A percentile compares a stretch with the other conserved stretches of the same genome.
Evolutionary conservation across 768 basidiomycete genomes (phyloP).

Genomic region (Pholiota microspora): DNA sequence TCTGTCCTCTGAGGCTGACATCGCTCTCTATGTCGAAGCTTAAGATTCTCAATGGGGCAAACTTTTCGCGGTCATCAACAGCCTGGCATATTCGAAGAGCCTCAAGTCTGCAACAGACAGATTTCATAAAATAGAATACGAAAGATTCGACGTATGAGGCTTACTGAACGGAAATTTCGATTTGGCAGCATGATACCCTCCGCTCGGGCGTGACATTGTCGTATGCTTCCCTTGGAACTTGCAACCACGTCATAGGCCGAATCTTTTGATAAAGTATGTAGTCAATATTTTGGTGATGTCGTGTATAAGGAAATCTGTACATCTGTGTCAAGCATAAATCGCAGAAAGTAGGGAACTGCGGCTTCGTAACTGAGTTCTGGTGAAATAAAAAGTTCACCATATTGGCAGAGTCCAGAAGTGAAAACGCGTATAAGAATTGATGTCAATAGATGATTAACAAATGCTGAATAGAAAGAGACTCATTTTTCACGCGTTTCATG

Average conservation of each 20-base stretch:
- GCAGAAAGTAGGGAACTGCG: constrained; percentile 78
- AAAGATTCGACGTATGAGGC: constrained; percentile 15
- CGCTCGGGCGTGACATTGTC: constrained; percentile 44
- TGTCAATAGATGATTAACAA: constrained; percentile 9
- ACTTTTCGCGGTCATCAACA: constrained; percentile 80
- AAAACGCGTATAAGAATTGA: constrained; percentile 44
- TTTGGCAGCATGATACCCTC: constrained; percentile 77
- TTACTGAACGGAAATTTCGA: constrained; percentile 75
- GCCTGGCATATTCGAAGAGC: constrained; percentile 80
- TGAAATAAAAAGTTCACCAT: constrained; percentile 50
- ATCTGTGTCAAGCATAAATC: constrained; percentile 95
- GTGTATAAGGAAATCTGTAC: constrained; percentile 34
- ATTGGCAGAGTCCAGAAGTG: constrained; percentile 66
- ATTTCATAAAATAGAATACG: not conserved
- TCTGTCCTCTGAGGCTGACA: constrained; percentile 64
- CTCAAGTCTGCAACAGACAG: constrained; percentile 68
- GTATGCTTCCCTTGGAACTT: constrained; percentile 76
- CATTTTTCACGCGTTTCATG: constrained; percentile 81
- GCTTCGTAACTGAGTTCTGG: constrained; percentile 77
- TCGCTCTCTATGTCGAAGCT: constrained; percentile 98
- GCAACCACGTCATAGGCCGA: constrained; percentile 95
- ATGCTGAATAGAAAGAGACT: constrained; percentile 32
- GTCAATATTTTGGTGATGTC: not conserved
- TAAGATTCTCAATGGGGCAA: constrained; percentile 86
- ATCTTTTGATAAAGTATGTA: constrained; percentile 50